These are phyloP conservation scores for Pleoardoris graminearum DNA, from an alignment of 2,329 filamentous ascomycete species.

Conservation along the genomic window DNA sequence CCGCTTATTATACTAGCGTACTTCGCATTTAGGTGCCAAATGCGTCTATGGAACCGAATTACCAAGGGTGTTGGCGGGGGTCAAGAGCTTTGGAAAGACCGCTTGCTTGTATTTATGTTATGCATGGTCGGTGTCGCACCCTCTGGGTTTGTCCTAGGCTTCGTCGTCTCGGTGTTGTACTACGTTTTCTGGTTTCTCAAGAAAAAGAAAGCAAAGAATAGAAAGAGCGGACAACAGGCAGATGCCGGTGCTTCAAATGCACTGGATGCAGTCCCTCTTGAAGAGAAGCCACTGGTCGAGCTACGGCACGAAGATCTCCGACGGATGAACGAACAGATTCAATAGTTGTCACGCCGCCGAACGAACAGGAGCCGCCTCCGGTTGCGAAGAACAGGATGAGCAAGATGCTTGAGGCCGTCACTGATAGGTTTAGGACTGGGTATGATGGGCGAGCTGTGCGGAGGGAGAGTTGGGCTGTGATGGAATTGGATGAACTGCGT, in stretches of 20 bases:
- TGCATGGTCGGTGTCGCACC: not conserved
- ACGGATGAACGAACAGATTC: not conserved
- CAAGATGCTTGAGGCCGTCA: not conserved
- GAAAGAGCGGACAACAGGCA: not conserved
- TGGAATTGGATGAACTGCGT: not conserved
- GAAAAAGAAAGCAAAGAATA: not conserved
- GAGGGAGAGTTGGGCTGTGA: not conserved
- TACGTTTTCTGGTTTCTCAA: not conserved
- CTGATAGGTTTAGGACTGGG: not conserved
- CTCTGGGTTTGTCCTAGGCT: not conserved
- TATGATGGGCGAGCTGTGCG: not conserved
- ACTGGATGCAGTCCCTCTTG: not conserved
- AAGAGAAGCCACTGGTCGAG: not conserved
- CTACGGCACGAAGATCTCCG: not conserved
- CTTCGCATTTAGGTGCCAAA: not conserved
- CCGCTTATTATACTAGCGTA: not conserved
- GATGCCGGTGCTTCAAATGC: not conserved
- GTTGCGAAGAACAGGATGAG: not conserved
- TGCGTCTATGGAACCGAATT: not conserved
- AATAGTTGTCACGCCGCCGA: constrained; percentile 4
- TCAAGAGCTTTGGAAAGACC: not conserved
- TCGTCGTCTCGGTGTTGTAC: not conserved
- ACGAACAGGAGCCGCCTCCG: not conserved
- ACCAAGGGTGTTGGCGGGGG: not conserved
- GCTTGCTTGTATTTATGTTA: not conserved